Conservation (phyloP, 305 asterid species). For the Fraxinus platypoda region DNA sequence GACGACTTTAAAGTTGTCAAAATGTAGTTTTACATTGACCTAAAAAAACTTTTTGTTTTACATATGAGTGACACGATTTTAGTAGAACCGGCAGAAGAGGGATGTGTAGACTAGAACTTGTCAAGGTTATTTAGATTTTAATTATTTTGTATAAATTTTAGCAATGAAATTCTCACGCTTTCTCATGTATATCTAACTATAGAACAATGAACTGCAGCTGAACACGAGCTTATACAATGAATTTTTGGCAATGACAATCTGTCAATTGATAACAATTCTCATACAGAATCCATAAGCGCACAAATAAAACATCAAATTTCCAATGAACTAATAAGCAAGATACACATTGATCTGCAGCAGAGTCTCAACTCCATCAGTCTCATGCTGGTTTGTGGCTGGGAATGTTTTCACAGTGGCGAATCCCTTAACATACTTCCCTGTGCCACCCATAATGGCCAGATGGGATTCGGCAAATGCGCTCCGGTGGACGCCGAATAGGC, state of each 20-base stretch:
- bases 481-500: slow-evolving; percentile 68
- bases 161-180: background rate
- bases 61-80: too few relatives aligned
- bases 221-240: background rate
- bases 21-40: background rate
- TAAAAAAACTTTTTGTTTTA: too few relatives aligned
- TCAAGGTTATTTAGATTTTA: background rate
- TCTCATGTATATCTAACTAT: background rate
- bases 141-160: too few relatives aligned
- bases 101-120: too few relatives aligned
- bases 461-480: slow-evolving; percentile 72
- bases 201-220: background rate
- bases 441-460: slow-evolving; percentile 81
- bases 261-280: background rate
- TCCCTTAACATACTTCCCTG: slow-evolving; percentile 71
- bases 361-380: slow-evolving; percentile 76
- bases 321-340: slow-evolving; percentile 48
- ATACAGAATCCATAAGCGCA: background rate
- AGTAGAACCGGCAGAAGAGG: background rate
- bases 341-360: slow-evolving; percentile 55
- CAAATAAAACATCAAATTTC: background rate
- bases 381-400: slow-evolving; percentile 40
- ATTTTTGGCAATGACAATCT: background rate
- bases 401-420: slow-evolving; percentile 64
- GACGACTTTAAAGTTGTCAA: background rate